phyloP scores from a whole-genome alignment of 257 asterid species.

The Nicotiana tabacum region DNA sequence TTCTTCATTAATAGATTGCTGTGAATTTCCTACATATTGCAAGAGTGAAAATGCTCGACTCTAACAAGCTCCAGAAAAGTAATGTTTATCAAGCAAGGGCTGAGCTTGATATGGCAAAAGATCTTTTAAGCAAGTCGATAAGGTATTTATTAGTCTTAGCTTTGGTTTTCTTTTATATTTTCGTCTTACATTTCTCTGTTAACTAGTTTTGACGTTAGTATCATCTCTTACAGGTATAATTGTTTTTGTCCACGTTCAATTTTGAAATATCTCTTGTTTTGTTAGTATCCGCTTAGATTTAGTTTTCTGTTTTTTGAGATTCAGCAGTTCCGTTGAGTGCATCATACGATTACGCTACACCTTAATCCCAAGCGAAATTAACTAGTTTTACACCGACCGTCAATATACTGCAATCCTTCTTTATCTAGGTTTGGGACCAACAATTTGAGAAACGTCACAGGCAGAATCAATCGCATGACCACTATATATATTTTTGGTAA shows the following conservation, averaged over 20 bases:
- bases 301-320: background rate
- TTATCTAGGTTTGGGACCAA: background rate
- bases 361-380: background rate
- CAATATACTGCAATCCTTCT: background rate
- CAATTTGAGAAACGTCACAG: background rate
- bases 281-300: background rate
- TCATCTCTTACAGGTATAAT: background rate
- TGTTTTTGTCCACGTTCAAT: background rate
- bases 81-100: slow-evolving; percentile 42
- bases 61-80: slow-evolving; percentile 45
- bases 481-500: background rate
- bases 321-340: background rate
- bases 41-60: slow-evolving; percentile 52
- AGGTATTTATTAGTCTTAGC: slow-evolving; percentile 38
- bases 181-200: background rate
- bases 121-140: slow-evolving; percentile 47
- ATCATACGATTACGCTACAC: background rate
- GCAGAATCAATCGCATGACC: background rate
- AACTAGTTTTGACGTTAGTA: slow-evolving; percentile 6
- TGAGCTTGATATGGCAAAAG: slow-evolving; percentile 60
- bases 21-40: slow-evolving; percentile 68
- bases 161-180: slow-evolving; percentile 11
- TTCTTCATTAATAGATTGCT: slow-evolving; percentile 52
- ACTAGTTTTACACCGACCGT: background rate
- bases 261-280: background rate